These are phyloP conservation scores for Aspergillus costaricaensis DNA, from an alignment of 2,329 filamentous ascomycete genomes.

Conservation along the genomic window DNA sequence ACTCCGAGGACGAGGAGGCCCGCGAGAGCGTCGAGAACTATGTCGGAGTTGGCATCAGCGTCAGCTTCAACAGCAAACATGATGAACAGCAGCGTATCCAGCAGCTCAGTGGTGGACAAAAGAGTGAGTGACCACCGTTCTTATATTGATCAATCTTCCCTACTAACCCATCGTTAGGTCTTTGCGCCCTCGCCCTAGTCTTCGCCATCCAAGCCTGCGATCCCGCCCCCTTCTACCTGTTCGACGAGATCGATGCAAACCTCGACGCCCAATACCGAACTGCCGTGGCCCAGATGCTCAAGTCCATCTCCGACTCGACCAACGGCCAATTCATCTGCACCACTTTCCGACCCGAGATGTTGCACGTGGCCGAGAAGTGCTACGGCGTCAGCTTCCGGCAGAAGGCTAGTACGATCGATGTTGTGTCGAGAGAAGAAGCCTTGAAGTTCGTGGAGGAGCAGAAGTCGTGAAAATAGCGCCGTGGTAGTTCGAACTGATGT, in stretches of 20 bases:
- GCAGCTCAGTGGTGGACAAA: constrained; percentile 94
- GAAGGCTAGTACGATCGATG: constrained; percentile 93
- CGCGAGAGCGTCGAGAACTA: constrained; percentile 81
- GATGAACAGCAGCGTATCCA: constrained; percentile 98
- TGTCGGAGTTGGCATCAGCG: constrained; percentile 91
- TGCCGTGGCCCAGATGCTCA: constrained; percentile 84
- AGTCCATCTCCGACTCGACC: constrained; percentile 65
- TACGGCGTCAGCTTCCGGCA: constrained; percentile 91
- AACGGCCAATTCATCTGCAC: constrained; percentile 94
- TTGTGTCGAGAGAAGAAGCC: constrained; percentile 82
- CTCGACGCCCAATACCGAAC: constrained; percentile 97
- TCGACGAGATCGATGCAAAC: constrained; percentile 98
- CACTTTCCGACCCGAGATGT: constrained; percentile 95
- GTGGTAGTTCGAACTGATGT: constrained; percentile 9
- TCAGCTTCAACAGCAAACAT: constrained; percentile 97
- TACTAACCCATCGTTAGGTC: constrained; percentile 55
- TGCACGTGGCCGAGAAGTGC: constrained; percentile 93
- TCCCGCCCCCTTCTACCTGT: constrained; percentile 97
- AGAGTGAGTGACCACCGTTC: constrained; percentile 65
- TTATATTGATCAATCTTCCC: not conserved
- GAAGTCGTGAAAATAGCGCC: constrained; percentile 38
- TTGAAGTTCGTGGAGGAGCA: constrained; percentile 94
- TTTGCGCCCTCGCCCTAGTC: constrained; percentile 94
- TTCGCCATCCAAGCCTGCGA: constrained; percentile 99
- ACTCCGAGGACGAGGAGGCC: constrained; percentile 66